Percentiles rank a stretch among this genome's conserved stretches.
Evolutionary conservation across 2,329 filamentous ascomycete species (phyloP).

Genomic region (Pseudogymnoascus verrucosus): DNA sequence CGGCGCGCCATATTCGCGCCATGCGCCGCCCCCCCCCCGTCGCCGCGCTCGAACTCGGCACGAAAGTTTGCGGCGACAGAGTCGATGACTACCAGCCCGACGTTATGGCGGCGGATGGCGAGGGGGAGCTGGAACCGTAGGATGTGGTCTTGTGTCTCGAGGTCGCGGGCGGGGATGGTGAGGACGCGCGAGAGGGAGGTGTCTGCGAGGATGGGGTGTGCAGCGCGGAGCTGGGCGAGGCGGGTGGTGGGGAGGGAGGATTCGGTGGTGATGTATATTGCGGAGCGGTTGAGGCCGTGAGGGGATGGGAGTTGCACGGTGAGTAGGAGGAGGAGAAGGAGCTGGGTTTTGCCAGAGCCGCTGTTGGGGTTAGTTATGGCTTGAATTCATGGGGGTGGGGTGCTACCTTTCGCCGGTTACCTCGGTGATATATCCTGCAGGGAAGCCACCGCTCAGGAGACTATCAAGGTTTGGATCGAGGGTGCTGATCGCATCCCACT

Average conservation of each 20-base stretch:
- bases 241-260: constrained; percentile 74
- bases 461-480: constrained; percentile 66
- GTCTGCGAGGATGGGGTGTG: constrained; percentile 50
- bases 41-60: constrained; percentile 68
- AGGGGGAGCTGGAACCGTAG: constrained; percentile 87
- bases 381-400: neutral
- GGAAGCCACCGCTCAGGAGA: constrained; percentile 69
- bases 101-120: constrained; percentile 63
- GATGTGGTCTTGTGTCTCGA: constrained; percentile 94
- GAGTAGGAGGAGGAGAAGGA: constrained; percentile 77
- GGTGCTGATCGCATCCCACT: constrained; percentile 63
- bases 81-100: constrained; percentile 81
- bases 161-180: constrained; percentile 43
- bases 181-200: constrained; percentile 27
- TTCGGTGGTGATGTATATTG: constrained; percentile 92
- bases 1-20: constrained; percentile 63
- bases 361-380: constrained; percentile 32
- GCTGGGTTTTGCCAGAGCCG: constrained; percentile 90
- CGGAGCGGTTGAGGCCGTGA: constrained; percentile 60
- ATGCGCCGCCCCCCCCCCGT: constrained; percentile 30
- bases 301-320: constrained; percentile 74
- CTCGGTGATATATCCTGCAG: constrained; percentile 75
- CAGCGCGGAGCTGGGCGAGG: constrained; percentile 67
- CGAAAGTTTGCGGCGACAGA: constrained; percentile 94
- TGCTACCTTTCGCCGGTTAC: constrained; percentile 77